phyloP scores from a whole-genome alignment of 1,139 yeast genomes.

The Zygotorulaspora mrakii region DNA sequence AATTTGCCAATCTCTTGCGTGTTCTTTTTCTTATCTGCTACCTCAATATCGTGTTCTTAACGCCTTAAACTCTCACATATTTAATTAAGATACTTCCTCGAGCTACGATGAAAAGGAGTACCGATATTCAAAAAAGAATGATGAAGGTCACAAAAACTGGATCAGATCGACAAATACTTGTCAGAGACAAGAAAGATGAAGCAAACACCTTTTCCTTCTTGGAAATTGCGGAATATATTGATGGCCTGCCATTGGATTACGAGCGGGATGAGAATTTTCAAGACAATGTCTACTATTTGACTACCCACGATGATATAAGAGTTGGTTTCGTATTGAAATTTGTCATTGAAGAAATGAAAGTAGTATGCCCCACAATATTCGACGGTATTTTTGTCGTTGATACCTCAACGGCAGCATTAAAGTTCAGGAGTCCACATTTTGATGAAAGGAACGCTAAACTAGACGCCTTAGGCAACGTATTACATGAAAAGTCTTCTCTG shows the following conservation, averaged over 20 bases:
- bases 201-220: slow-evolving; percentile 25
- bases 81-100: too few relatives aligned
- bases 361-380: slow-evolving; percentile 15
- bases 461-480: slow-evolving; percentile 21
- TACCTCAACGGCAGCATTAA: slow-evolving; percentile 12
- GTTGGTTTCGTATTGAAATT: slow-evolving; percentile 31
- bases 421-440: slow-evolving; percentile 20
- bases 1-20: neutral
- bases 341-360: slow-evolving; percentile 25
- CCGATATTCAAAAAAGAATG: slow-evolving; percentile 23
- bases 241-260: slow-evolving; percentile 30
- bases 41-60: too few relatives aligned
- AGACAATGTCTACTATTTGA: slow-evolving; percentile 25
- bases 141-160: slow-evolving; percentile 21
- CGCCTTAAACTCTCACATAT: too few relatives aligned
- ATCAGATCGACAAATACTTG: slow-evolving; percentile 21
- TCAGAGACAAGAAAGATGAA: slow-evolving; percentile 29
- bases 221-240: slow-evolving; percentile 30
- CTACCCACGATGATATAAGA: slow-evolving; percentile 24
- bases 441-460: slow-evolving; percentile 27
- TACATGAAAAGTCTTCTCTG: slow-evolving; percentile 22
- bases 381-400: slow-evolving; percentile 18
- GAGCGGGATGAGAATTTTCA: slow-evolving; percentile 18
- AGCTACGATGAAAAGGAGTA: too few relatives aligned
- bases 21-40: too few relatives aligned